Evolutionary conservation across 345 rosid genomes (phyloP).

Genomic region (Corchorus olitorius): DNA sequence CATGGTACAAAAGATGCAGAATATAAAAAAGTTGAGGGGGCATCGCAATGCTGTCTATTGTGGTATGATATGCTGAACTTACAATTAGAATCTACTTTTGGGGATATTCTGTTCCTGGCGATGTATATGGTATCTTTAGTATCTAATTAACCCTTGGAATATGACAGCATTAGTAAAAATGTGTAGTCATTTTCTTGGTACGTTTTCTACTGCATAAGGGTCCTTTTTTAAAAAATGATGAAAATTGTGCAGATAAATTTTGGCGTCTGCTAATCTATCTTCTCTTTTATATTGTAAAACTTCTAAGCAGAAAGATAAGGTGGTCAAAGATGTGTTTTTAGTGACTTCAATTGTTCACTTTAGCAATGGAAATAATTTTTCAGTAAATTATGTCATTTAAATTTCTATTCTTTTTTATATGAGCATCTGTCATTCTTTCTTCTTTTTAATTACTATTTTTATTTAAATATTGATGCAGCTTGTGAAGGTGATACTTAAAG

Average conservation of each 20-base stretch:
- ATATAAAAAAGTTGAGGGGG: slow-evolving; percentile 83
- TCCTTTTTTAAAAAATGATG: background rate
- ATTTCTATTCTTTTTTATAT: no score
- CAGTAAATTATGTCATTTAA: no score
- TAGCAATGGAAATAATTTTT: no score
- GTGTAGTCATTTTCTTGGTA: background rate
- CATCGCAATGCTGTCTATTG: slow-evolving; percentile 99
- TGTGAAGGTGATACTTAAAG: background rate
- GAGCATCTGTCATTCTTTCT: background rate
- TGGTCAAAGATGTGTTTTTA: no score
- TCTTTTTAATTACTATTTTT: background rate
- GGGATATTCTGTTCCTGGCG: background rate
- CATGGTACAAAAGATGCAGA: slow-evolving; percentile 95
- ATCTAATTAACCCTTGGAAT: slow-evolving; percentile 18
- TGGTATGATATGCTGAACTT: slow-evolving; percentile 53
- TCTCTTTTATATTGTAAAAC: no score
- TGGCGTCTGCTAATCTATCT: no score
- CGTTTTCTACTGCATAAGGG: background rate
- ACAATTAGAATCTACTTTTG: slow-evolving; percentile 12
- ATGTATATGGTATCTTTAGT: background rate
- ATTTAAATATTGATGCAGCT: background rate
- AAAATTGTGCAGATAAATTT: background rate
- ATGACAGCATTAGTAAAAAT: slow-evolving; percentile 13
- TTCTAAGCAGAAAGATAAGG: no score
- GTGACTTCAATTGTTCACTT: no score